Base-by-base conservation (phyloP, 257 asterid genomes). In the Buddleja alternifolia region DNA sequence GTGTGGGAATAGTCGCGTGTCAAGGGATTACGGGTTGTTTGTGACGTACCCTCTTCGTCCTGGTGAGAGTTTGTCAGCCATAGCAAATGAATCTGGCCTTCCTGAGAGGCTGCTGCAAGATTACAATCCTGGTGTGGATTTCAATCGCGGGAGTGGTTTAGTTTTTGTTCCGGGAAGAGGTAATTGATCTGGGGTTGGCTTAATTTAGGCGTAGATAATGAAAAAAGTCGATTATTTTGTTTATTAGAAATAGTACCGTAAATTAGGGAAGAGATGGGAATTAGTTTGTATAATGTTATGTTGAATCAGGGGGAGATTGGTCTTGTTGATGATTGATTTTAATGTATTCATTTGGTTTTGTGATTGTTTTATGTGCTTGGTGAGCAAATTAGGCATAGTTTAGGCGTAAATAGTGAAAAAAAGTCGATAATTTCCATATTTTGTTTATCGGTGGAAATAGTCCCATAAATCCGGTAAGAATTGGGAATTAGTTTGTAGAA, bases 151-250 rank as follows among this genome's bases (percentile, higher is more conserved):
- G 42, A 77, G 65, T 74, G 91, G 88, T 60, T 71, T 90, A 66
- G 81, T 90, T 79, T 90, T 84, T 63, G 50, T 85, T 68, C 93
- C 90, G 0, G 90, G 82, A 47, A 83, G 61, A 85, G 95, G 96
- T 86, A 71, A 54, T 59, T 71, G 37, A 39, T 69, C 54, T n/a
- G 19, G 39, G 45, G 34, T 29, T 25, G 44, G 29, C 21, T 1
- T 29, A 29, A 19, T 7, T 8, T 11, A 14, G 34, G 34, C 34
- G 34, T 41, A 4, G 0, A 12, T 53, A 10, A 0, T 21, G 19
- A 15, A 8, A 15, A 9, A 0, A 32, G 0, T 19, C 24, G 6
- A 36, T 58, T 34, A 7, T 32, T 24, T 15, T 63, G 17, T 48
- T 37, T 37, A 9, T 1, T 8, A n/a, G 20, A 5, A 44, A n/a